These are phyloP conservation scores for Calonectria honghensis DNA, from an alignment of 2,329 filamentous ascomycete species.

Conservation along the genomic window DNA sequence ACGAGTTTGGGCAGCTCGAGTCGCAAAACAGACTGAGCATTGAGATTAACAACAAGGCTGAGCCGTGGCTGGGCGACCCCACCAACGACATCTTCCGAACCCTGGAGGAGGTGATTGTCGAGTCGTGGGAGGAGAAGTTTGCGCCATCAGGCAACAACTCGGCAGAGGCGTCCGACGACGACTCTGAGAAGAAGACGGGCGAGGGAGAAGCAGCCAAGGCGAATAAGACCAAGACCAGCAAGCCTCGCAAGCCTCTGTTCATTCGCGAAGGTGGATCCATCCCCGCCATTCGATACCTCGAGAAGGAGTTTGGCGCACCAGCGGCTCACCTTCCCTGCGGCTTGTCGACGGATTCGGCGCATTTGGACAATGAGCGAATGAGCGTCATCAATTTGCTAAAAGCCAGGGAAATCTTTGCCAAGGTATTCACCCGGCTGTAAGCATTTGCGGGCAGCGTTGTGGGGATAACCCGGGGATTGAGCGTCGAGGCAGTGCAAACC, in stretches of 20 bases:
- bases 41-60: conserved; percentile 92
- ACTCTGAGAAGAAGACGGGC: conserved; percentile 6
- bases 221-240: conserved; percentile 50
- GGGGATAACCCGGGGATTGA: not conserved
- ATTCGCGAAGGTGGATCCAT: conserved; percentile 98
- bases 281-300: conserved; percentile 92
- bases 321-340: conserved; percentile 96
- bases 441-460: not conserved
- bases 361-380: conserved; percentile 96
- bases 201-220: conserved; percentile 45
- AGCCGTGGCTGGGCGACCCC: conserved; percentile 96
- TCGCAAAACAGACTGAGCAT: conserved; percentile 89
- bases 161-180: conserved; percentile 33
- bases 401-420: conserved; percentile 91
- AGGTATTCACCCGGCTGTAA: conserved; percentile 84
- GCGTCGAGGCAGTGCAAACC: not conserved
- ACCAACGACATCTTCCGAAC: conserved; percentile 93
- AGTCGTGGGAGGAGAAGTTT: conserved; percentile 83
- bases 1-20: conserved; percentile 83
- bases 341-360: conserved; percentile 93
- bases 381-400: conserved; percentile 91
- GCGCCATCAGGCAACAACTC: conserved; percentile 48
- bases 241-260: conserved; percentile 83
- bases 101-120: conserved; percentile 88
- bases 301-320: conserved; percentile 93